These are phyloP conservation scores for Neurospora intermedia DNA, from an alignment of 495 filamentous ascomycete species.

Conservation along the genomic window DNA sequence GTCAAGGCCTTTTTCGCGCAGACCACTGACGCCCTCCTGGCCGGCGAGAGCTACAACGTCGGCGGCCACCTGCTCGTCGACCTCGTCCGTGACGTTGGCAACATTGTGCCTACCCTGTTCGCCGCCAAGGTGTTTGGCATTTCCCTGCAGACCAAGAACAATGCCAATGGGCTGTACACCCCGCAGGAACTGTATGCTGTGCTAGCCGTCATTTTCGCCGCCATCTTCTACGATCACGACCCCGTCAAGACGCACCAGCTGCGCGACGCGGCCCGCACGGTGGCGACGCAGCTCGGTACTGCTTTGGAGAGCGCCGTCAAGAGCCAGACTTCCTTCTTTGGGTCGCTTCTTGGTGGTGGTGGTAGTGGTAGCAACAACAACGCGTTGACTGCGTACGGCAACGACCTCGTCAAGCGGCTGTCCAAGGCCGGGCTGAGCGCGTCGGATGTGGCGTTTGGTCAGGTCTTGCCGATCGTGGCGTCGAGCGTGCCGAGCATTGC, in stretches of 20 bases:
- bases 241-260: constrained; percentile 44
- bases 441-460: constrained; percentile 63
- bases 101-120: constrained; percentile 62
- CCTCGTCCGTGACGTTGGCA: constrained; percentile 65
- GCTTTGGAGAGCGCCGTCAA: constrained; percentile 46
- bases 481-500: constrained; percentile 56
- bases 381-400: constrained; percentile 57
- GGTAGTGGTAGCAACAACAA: constrained; percentile 35
- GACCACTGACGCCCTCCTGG: constrained; percentile 53
- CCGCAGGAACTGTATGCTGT: constrained; percentile 71
- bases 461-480: constrained; percentile 43
- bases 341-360: constrained; percentile 31
- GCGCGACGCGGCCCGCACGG: constrained; percentile 48
- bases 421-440: constrained; percentile 52
- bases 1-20: constrained; percentile 57
- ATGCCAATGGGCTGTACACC: constrained; percentile 60
- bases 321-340: constrained; percentile 45
- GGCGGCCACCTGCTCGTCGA: constrained; percentile 61
- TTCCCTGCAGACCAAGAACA: constrained; percentile 59
- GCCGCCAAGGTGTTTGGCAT: constrained; percentile 62
- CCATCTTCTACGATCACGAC: constrained; percentile 39
- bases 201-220: constrained; percentile 54
- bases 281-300: constrained; percentile 40
- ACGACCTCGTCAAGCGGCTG: constrained; percentile 56
- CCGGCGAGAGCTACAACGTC: constrained; percentile 47